phyloP scores from a whole-genome alignment of 139 green algal species.

The Zygnema cylindricum region DNA sequence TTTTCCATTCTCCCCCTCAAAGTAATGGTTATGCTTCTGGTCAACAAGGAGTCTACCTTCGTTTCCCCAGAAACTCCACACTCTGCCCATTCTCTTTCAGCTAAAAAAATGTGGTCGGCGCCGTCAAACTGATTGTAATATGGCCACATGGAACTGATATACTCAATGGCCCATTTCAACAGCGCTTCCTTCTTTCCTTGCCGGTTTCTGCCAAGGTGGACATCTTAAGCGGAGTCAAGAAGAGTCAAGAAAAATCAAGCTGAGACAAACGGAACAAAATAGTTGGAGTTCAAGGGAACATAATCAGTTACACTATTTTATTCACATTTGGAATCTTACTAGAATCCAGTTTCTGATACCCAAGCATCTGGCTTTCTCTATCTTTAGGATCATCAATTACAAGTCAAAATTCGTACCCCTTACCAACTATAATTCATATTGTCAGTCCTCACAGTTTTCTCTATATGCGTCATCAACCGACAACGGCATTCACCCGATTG shows the following conservation, averaged over 20 bases:
- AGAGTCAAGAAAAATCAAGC: not conserved
- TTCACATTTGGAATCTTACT: no score
- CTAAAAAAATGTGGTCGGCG: conserved; percentile 74
- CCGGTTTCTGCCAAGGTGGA: not conserved
- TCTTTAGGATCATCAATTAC: no score
- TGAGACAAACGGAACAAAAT: not conserved
- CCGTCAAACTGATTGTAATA: conserved; percentile 72
- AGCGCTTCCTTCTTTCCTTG: not conserved
- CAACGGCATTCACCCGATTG: no score
- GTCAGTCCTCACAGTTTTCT: not conserved
- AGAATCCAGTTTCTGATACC: no score
- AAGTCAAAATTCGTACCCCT: no score
- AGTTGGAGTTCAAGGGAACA: not conserved
- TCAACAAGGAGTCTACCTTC: not conserved
- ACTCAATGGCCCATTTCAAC: conserved; percentile 40
- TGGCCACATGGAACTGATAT: conserved; percentile 66
- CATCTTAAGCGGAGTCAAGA: not conserved
- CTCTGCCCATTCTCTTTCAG: conserved; percentile 70
- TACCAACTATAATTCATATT: not conserved
- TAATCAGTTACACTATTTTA: no score
- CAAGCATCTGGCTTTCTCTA: no score
- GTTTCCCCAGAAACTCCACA: conserved; percentile 52
- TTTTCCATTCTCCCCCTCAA: not conserved
- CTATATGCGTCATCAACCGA: not conserved
- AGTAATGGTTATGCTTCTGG: not conserved